These are phyloP conservation scores for Rhinocladiella similis DNA, from an alignment of 2,329 filamentous ascomycete genomes.

Conservation along the genomic window DNA sequence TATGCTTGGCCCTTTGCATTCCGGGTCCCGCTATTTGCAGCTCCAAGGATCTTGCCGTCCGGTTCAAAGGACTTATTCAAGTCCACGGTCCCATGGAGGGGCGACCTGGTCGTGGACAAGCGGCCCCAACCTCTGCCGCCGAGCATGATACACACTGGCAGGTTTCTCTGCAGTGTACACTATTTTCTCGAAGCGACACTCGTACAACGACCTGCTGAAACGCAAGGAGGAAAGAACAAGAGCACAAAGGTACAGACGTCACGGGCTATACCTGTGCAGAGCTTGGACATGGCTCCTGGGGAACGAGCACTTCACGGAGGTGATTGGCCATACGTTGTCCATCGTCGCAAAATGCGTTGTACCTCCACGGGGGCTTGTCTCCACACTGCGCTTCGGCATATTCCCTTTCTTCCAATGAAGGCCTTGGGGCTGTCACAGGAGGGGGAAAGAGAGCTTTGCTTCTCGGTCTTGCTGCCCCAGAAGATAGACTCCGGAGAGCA, in stretches of 20 bases:
- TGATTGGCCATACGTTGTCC: conserved; percentile 5
- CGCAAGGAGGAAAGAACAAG: not conserved
- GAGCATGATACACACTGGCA: conserved; percentile 5
- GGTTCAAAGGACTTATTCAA: conserved; percentile 7
- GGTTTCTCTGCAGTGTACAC: conserved; percentile 5
- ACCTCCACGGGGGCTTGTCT: not conserved
- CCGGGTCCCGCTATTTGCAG: conserved; percentile 13
- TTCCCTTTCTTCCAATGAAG: not conserved
- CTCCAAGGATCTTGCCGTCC: conserved; percentile 5
- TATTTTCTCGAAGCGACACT: conserved; percentile 13
- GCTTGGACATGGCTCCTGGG: not conserved
- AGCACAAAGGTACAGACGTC: not conserved
- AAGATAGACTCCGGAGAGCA: conserved; percentile 1
- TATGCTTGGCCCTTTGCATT: conserved; percentile 21
- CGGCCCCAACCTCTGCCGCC: conserved; percentile 15
- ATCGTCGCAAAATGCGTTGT: conserved; percentile 6
- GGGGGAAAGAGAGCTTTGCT: not conserved
- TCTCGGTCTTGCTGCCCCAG: conserved; percentile 13
- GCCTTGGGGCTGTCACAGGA: too few species aligned
- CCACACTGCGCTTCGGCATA: not conserved
- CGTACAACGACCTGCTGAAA: not conserved
- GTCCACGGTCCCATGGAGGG: conserved; percentile 10
- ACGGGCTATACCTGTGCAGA: not conserved
- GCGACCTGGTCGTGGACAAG: not conserved
- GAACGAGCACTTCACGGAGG: not conserved